phyloP scores from a whole-genome alignment of 129 eudicot genomes.

The Dittrichia graveolens region DNA sequence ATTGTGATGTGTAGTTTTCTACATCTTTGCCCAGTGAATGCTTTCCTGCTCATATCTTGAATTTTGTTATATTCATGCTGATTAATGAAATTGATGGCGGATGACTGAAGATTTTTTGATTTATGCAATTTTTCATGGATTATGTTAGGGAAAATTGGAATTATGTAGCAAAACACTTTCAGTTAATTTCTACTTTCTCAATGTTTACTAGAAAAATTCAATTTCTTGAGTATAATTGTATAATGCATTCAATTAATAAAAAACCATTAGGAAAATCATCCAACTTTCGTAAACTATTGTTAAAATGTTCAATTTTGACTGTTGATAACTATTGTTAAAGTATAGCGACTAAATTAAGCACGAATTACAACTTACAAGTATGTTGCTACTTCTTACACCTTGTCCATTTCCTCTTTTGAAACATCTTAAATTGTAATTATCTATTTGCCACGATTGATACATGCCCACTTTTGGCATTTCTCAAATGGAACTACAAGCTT shows the following conservation, averaged over 20 bases:
- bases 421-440: background rate
- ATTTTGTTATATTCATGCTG: constrained; percentile 7
- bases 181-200: background rate
- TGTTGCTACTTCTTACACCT: background rate
- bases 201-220: background rate
- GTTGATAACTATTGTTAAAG: background rate
- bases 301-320: background rate
- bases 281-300: constrained; percentile 1
- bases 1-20: background rate
- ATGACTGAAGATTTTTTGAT: constrained; percentile 2
- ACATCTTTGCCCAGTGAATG: constrained; percentile 9
- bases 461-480: background rate
- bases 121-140: background rate
- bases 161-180: background rate
- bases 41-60: background rate
- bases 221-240: too few species aligned
- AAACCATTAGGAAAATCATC: background rate
- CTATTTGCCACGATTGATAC: background rate
- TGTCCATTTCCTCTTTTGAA: background rate
- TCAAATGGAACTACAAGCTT: too few species aligned
- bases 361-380: background rate
- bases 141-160: background rate
- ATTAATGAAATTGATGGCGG: background rate
- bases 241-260: too few species aligned
- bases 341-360: background rate